A percentile compares a stretch with the other conserved stretches of the same genome.
phyloP scores from a whole-genome alignment of 208 protist species.

The Leishmania major region DNA sequence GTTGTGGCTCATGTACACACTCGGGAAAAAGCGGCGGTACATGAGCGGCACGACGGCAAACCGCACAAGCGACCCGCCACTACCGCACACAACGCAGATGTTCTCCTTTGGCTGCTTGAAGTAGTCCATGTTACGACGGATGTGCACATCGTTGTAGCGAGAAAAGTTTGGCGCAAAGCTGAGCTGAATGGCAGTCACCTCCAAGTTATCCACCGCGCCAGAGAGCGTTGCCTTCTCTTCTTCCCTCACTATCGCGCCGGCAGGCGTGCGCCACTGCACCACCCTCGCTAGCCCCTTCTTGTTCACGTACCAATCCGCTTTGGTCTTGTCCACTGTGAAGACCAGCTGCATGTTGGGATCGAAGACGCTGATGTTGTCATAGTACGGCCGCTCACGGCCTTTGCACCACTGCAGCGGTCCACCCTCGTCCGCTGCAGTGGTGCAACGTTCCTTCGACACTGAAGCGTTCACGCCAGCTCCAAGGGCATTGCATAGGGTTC shows the following conservation, averaged over 20 bases:
- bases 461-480: neutral
- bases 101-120: slow-evolving; percentile 66
- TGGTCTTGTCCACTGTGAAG: slow-evolving; percentile 59
- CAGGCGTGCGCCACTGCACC: slow-evolving; percentile 36
- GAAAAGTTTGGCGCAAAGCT: slow-evolving; percentile 56
- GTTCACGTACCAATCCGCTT: slow-evolving; percentile 64
- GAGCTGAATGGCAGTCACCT: slow-evolving; percentile 57
- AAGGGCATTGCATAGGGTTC: neutral
- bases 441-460: neutral
- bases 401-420: slow-evolving; percentile 27
- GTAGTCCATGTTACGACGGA: slow-evolving; percentile 66
- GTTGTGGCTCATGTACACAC: slow-evolving; percentile 79
- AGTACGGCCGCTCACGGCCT: slow-evolving; percentile 53
- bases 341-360: slow-evolving; percentile 43
- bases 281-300: slow-evolving; percentile 63
- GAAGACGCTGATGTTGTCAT: slow-evolving; percentile 71
- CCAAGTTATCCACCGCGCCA: neutral
- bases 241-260: neutral
- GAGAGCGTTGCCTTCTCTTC: neutral
- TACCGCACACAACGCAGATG: slow-evolving; percentile 59
- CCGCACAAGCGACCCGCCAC: slow-evolving; percentile 40
- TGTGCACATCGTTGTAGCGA: slow-evolving; percentile 64
- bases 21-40: slow-evolving; percentile 72
- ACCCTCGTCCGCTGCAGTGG: neutral
- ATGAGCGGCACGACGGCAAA: slow-evolving; percentile 65